Conservation (phyloP, 345 rosid species). For the Salix koriyanagi region DNA sequence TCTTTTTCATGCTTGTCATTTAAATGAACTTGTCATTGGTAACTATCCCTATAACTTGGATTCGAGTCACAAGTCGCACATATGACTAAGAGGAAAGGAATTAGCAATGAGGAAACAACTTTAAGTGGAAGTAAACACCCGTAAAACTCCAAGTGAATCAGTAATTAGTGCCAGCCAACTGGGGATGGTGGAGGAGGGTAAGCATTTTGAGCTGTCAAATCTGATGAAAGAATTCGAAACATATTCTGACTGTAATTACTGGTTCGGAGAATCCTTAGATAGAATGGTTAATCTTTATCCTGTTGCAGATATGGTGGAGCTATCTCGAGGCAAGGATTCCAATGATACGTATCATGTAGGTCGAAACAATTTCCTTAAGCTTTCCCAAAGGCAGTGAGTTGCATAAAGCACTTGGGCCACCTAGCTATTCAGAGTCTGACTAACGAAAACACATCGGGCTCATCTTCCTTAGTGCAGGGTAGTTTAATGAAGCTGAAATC, state of each 20-base stretch:
- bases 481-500: constrained; percentile 5
- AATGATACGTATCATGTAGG: background rate
- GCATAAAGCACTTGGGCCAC: too few relatives aligned
- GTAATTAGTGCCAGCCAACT: constrained; percentile 11
- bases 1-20: too few relatives aligned
- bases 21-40: too few relatives aligned
- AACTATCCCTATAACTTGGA: too few relatives aligned
- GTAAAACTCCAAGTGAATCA: constrained; percentile 12
- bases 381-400: too few relatives aligned
- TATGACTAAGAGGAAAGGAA: too few relatives aligned
- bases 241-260: constrained; percentile 13
- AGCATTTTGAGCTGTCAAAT: constrained; percentile 34
- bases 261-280: constrained; percentile 22
- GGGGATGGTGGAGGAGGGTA: constrained; percentile 28
- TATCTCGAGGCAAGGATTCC: constrained; percentile 14
- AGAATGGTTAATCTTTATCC: constrained; percentile 14
- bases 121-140: too few relatives aligned
- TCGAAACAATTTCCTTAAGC: too few relatives aligned
- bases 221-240: constrained; percentile 34
- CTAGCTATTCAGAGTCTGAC: too few relatives aligned
- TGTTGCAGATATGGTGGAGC: constrained; percentile 10
- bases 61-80: too few relatives aligned
- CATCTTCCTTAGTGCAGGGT: constrained; percentile 20
- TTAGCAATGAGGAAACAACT: too few relatives aligned
- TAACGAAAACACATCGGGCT: constrained; percentile 22